Base-by-base conservation (phyloP, 2,329 filamentous ascomycete genomes). In the Coniochaeta sp. region DNA sequence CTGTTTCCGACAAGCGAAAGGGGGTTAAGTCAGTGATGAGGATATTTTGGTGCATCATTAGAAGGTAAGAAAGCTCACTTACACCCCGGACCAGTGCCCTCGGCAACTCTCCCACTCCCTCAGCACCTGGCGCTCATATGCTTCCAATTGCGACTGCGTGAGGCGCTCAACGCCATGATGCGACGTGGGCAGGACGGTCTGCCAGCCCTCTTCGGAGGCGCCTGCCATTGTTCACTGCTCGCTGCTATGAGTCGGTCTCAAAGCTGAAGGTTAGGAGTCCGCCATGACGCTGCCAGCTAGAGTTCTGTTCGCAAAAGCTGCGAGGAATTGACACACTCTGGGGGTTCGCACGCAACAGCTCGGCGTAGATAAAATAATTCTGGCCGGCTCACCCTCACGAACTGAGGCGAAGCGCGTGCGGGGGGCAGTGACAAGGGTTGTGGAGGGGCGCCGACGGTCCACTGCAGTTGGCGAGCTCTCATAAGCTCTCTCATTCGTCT, bases 71-170 rank as follows among this genome's bases (percentile, higher is more conserved):
- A 30, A 10, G 27, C 14, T 32, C 40, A 52, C 50, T 55, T 40
- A 65, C 63, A 64, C 48, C 49, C 62, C 61, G 6, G 58, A 62
- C 61, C 64, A 66, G 33, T 64, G 59, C 4, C 55, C 55, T 10
- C 51, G 51, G 4, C 60, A 56, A 16, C 50, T 49, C 30, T 63
- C 61, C 63, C 61, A 64, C 13, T 64, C 59, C 16, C 49, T 53
- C 10, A 65, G 51, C 12, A 61, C 57, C 26, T 61, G 55, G 16
- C 56, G 53, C 51, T 65, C 61, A 48, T 58, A 55, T 2, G 53
- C 51, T 49, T 65, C 63, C 30, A 65, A 49, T 46, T 65, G 60
- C 18, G 57, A n/a, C 26, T 53, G 52, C 6, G 55, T 42, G 10
- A 65, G 52, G 5, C 60, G 56, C 16, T 61, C 58, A 18, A 60